Evolutionary conservation across 441 rosid species (phyloP).

Genomic region (Pelargonium myrrhifolium): DNA sequence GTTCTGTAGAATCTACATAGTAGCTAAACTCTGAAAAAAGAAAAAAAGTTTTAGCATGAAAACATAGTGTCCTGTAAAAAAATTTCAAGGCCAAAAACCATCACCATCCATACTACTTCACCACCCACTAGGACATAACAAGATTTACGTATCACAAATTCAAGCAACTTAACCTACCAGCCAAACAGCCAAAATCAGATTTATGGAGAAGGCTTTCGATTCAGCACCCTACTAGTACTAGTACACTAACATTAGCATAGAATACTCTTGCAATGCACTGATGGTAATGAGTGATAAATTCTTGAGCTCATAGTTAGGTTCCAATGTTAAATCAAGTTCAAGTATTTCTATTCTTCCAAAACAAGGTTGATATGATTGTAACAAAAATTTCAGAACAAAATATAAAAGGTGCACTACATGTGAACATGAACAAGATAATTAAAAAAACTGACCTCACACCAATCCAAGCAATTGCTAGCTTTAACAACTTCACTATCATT

Average conservation of each 20-base stretch:
- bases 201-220: not conserved
- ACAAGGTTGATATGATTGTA: not conserved
- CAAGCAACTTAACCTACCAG: not conserved
- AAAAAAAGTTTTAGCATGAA: too few species aligned
- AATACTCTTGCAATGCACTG: not conserved
- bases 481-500: constrained; percentile 26
- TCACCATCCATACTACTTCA: too few species aligned
- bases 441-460: constrained; percentile 77
- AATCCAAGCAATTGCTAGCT: constrained; percentile 47
- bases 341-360: not conserved
- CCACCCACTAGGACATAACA: too few species aligned
- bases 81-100: too few species aligned
- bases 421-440: not conserved
- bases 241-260: not conserved
- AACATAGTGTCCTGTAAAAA: too few species aligned
- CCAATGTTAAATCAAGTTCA: not conserved
- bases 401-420: not conserved
- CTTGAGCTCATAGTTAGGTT: constrained; percentile 2
- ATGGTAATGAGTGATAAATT: not conserved
- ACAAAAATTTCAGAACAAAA: not conserved
- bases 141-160: too few species aligned
- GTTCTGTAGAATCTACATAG: too few species aligned
- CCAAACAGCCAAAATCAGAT: not conserved
- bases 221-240: not conserved
- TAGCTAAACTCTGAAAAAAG: too few species aligned